phyloP scores from a whole-genome alignment of 2,329 filamentous ascomycete genomes.

The Pestalotiopsis sp. region DNA sequence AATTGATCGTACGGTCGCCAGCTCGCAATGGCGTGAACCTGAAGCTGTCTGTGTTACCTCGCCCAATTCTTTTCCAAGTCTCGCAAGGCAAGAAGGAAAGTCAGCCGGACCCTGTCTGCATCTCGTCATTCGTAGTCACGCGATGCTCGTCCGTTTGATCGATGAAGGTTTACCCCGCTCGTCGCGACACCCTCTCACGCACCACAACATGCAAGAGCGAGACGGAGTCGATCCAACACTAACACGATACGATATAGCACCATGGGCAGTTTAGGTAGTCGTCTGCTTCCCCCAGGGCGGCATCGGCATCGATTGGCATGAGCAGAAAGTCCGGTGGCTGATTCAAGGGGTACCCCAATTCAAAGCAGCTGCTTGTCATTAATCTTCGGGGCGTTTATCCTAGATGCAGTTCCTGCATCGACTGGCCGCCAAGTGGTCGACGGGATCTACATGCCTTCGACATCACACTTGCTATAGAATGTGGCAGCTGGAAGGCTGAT shows the following conservation, averaged over 20 bases:
- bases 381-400: background rate
- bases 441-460: background rate
- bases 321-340: background rate
- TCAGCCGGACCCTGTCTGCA: background rate
- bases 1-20: background rate
- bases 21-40: background rate
- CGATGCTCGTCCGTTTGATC: conserved; percentile 11
- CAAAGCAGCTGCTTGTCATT: background rate
- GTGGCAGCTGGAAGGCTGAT: background rate
- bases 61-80: background rate
- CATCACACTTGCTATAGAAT: background rate
- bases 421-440: background rate
- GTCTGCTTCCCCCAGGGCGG: too few species aligned
- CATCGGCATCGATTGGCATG: background rate
- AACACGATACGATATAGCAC: background rate
- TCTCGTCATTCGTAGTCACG: conserved; percentile 9
- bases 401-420: background rate
- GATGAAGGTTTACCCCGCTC: conserved; percentile 6
- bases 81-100: background rate
- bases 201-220: background rate
- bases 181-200: conserved; percentile 1
- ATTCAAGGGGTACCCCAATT: background rate
- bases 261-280: background rate
- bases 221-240: background rate
- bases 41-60: conserved; percentile 1